Conservation (phyloP, 257 asterid genomes). For the Solanum pinnatisectum region DNA sequence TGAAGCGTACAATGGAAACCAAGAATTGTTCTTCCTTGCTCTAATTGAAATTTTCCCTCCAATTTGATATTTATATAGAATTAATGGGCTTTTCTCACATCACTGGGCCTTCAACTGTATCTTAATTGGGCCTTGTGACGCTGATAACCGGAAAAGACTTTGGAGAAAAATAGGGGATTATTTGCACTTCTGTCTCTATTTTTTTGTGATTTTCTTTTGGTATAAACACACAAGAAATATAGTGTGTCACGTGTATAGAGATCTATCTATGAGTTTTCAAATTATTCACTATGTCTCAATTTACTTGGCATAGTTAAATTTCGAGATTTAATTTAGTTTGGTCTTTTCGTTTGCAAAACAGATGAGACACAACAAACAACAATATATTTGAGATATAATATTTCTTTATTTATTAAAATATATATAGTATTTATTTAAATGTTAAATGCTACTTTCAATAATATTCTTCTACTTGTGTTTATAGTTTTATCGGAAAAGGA, state of each 20-base stretch:
- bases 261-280: neutral
- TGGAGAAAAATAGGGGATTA: neutral
- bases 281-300: neutral
- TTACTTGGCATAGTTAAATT: neutral
- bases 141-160: neutral
- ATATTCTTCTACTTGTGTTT: too few relatives aligned
- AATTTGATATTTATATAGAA: neutral
- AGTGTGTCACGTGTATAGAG: neutral
- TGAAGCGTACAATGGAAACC: neutral
- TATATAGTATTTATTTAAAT: too few relatives aligned
- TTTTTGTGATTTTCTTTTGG: neutral
- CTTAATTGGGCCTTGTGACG: neutral
- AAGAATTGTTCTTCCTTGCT: neutral
- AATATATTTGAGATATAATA: neutral
- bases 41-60: constrained; percentile 45
- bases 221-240: too few relatives aligned
- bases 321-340: neutral
- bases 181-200: neutral
- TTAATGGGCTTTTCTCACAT: neutral
- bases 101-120: neutral
- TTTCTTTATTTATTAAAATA: too few relatives aligned
- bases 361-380: neutral
- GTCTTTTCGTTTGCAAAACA: neutral
- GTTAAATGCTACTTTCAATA: too few relatives aligned
- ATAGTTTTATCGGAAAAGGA: too few relatives aligned